These are phyloP conservation scores for Apiospora phragmitis DNA, from an alignment of 2,329 filamentous ascomycete genomes.

Conservation along the genomic window DNA sequence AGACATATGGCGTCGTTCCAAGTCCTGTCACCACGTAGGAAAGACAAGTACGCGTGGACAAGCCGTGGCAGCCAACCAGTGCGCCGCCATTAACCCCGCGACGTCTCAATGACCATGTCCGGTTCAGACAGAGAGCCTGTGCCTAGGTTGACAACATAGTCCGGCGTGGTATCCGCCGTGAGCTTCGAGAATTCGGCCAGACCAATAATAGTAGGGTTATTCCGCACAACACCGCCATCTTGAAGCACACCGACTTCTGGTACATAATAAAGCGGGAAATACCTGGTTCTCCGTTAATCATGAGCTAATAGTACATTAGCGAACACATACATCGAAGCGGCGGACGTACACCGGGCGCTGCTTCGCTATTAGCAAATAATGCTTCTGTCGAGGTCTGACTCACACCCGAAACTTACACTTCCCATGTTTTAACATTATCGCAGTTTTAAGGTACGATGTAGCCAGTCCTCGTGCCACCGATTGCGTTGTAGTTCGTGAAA, in stretches of 20 bases:
- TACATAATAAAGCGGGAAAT: neutral
- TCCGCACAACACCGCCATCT: neutral
- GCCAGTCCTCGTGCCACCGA: neutral
- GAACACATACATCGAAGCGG: neutral
- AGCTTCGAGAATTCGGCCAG: neutral
- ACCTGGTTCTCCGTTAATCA: neutral
- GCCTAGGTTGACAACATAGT: neutral
- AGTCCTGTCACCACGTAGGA: neutral
- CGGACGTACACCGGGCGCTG: neutral
- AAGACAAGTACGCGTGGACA: slow-evolving; percentile 11
- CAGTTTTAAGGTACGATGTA: neutral
- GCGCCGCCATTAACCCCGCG: neutral
- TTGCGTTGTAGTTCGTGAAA: neutral
- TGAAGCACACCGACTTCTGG: neutral
- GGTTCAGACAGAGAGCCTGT: neutral
- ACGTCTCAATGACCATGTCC: too few species aligned
- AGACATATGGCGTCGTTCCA: slow-evolving; percentile 10
- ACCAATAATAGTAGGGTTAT: neutral
- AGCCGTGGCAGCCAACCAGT: slow-evolving; percentile 10
- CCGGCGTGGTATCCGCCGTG: neutral
- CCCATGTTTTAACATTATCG: neutral
- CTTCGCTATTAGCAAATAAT: neutral
- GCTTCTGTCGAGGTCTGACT: too few species aligned
- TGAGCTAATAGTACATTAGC: neutral
- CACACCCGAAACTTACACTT: slow-evolving; percentile 3